A percentile compares a stretch with the other conserved stretches of the same genome.
phyloP scores from a whole-genome alignment of 2,329 filamentous ascomycete species.

The Chaetomiaceae sp. region DNA sequence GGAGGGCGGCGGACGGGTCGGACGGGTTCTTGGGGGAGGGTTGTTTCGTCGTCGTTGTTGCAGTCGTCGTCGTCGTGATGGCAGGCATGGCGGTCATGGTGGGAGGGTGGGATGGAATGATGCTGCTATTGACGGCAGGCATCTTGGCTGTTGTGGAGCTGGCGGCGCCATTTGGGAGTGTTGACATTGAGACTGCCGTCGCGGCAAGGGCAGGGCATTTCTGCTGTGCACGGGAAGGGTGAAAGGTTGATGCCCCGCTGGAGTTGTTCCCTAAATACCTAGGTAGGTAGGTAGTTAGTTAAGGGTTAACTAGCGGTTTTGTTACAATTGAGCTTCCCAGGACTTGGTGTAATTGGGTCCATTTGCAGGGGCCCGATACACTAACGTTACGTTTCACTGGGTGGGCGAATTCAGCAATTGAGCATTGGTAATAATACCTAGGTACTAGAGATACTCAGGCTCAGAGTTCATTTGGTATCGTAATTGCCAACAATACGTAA shows the following conservation, averaged over 20 bases:
- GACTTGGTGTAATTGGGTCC: no score
- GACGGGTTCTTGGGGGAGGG: constrained; percentile 5
- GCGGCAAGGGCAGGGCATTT: constrained; percentile 27
- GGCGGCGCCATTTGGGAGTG: constrained; percentile 42
- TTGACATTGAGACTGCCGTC: constrained; percentile 45
- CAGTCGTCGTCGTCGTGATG: constrained; percentile 13
- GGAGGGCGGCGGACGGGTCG: constrained; percentile 43
- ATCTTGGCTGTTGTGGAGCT: constrained; percentile 33
- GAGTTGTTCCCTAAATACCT: background rate
- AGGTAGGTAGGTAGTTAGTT: no score
- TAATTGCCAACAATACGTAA: no score
- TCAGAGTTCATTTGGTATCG: no score
- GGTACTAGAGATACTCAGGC: no score
- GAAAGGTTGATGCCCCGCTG: background rate
- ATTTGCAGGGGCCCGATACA: no score
- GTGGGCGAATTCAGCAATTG: no score
- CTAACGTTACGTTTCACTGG: no score
- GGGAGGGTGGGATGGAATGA: constrained; percentile 9
- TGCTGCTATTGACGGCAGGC: constrained; percentile 21
- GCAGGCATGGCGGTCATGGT: constrained; percentile 8
- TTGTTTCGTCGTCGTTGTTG: constrained; percentile 15
- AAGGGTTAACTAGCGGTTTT: no score
- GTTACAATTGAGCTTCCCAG: no score
- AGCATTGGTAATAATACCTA: no score
- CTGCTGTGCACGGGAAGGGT: constrained; percentile 6